A percentile compares a stretch with the other conserved stretches of the same genome.
Conservation (phyloP, 257 asterid species). For the Ballota nigra region DNA sequence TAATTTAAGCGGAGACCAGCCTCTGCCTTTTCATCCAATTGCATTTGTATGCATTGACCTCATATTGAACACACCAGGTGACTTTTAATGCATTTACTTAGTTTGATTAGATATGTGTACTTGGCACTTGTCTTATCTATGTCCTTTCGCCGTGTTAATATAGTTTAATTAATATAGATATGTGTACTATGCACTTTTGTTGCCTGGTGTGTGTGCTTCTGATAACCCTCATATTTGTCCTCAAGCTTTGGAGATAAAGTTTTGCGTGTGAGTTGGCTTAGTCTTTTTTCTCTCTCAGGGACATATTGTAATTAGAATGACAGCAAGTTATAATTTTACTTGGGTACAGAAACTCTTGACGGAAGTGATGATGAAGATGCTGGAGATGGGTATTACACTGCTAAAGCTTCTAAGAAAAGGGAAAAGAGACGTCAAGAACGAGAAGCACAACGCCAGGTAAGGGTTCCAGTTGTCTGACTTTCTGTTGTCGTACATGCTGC, state of each 20-base stretch:
- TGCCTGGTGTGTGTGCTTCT: background rate
- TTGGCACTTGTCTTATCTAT: background rate
- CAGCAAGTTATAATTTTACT: background rate
- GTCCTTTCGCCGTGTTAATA: background rate
- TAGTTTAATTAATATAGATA: background rate
- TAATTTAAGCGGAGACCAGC: background rate
- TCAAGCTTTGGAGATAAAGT: background rate
- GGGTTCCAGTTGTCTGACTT: background rate
- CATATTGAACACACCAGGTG: background rate
- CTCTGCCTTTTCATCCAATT: background rate
- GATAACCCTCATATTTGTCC: background rate
- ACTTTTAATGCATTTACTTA: background rate
- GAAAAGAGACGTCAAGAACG: slow-evolving; percentile 92
- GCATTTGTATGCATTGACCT: background rate
- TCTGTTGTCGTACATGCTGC: background rate
- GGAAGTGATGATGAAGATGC: slow-evolving; percentile 83
- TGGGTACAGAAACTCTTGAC: slow-evolving; percentile 52
- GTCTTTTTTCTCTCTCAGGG: background rate
- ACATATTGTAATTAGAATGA: slow-evolving; percentile 1
- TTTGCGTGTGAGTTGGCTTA: background rate
- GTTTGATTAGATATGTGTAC: background rate
- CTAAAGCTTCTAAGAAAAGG: slow-evolving; percentile 68
- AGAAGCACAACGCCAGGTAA: slow-evolving; percentile 90
- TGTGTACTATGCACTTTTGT: background rate
- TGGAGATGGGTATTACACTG: slow-evolving; percentile 58